These are phyloP conservation scores for Ophiostoma pallidulum DNA, from an alignment of 2,329 filamentous ascomycete species.

Conservation along the genomic window DNA sequence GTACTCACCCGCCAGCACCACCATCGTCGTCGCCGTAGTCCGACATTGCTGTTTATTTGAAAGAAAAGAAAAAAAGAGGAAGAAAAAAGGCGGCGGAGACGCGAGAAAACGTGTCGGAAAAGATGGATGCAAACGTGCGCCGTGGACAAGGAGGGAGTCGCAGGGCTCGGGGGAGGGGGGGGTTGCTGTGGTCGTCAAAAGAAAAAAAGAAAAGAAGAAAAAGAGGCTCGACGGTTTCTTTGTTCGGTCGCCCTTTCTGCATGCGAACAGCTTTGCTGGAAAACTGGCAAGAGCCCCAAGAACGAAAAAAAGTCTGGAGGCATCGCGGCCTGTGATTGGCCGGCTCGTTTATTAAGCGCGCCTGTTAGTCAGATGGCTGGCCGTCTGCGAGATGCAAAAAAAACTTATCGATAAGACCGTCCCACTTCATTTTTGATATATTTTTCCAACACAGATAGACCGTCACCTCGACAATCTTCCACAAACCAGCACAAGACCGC, in stretches of 20 bases:
- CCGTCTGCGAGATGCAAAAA: no score
- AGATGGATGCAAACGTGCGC: no score
- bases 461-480: not conserved
- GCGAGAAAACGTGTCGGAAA: no score
- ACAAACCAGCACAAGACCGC: not conserved
- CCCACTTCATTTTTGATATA: not conserved
- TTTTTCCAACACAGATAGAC: slow-evolving; percentile 3
- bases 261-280: no score
- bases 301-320: slow-evolving; percentile 14
- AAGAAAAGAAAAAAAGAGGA: not conserved
- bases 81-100: no score
- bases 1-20: slow-evolving; percentile 43
- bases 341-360: not conserved
- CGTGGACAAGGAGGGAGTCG: no score
- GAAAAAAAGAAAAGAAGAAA: no score
- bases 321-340: slow-evolving; percentile 7
- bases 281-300: not conserved
- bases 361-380: no score
- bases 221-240: no score
- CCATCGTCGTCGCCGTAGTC: slow-evolving; percentile 60
- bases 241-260: slow-evolving; percentile 4
- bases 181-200: no score
- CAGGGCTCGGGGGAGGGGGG: no score
- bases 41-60: slow-evolving; percentile 44
- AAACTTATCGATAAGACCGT: slow-evolving; percentile 15